Evolutionary conservation across 352 stramenopile species (phyloP).

Genomic region (Phytopythium litorale): DNA sequence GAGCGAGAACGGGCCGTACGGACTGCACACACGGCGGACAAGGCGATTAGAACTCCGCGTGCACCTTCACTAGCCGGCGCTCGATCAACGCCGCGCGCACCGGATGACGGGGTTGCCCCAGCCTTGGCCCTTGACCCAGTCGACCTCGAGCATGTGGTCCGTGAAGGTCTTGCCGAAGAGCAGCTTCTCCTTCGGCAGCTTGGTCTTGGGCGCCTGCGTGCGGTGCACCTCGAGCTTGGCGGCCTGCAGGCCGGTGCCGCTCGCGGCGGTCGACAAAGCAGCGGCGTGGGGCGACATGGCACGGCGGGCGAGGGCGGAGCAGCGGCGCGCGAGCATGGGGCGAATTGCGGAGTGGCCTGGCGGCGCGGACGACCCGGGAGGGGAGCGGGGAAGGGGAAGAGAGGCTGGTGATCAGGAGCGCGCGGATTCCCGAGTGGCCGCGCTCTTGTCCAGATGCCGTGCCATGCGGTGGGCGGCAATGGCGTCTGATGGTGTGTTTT

Average conservation of each 20-base stretch:
- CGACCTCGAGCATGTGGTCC: constrained; percentile 96
- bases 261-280: constrained; percentile 1
- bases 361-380: background rate
- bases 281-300: constrained; percentile 4
- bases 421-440: constrained; percentile 3
- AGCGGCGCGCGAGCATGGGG: constrained; percentile 6
- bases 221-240: constrained; percentile 44
- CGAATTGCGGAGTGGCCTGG: constrained; percentile 2
- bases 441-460: background rate
- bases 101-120: constrained; percentile 91
- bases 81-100: constrained; percentile 5
- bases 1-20: constrained; percentile 90
- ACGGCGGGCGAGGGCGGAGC: background rate
- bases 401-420: background rate
- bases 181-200: constrained; percentile 84
- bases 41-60: background rate
- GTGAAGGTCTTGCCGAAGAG: constrained; percentile 95
- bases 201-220: constrained; percentile 44
- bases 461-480: background rate
- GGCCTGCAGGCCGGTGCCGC: constrained; percentile 7
- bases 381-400: background rate
- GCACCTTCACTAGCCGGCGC: too few relatives aligned
- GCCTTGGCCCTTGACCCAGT: constrained; percentile 80
- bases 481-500: background rate
- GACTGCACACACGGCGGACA: constrained; percentile 20